Conservation (phyloP, 2,329 filamentous ascomycete species). For the Davidsoniella virescens region DNA sequence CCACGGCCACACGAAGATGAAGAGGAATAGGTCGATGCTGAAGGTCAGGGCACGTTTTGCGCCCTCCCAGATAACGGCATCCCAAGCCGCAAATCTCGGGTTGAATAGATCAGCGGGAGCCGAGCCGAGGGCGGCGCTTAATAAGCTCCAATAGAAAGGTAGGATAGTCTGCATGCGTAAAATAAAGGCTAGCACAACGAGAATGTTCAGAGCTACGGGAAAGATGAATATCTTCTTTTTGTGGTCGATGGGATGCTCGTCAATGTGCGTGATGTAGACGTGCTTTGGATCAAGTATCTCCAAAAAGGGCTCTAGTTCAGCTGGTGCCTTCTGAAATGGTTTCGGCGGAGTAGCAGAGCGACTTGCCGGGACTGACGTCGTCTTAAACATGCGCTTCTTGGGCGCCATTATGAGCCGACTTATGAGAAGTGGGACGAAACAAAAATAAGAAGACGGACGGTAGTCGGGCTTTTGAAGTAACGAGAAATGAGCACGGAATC, state of each 20-base stretch:
- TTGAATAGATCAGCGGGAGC: conserved; percentile 51
- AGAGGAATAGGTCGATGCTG: conserved; percentile 55
- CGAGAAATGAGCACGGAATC: background rate
- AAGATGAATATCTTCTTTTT: conserved; percentile 75
- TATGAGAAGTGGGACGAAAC: background rate
- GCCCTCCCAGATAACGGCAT: conserved; percentile 39
- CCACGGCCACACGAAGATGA: conserved; percentile 56
- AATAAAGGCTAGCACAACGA: conserved; percentile 45
- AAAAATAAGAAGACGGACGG: background rate
- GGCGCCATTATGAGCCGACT: conserved; percentile 6
- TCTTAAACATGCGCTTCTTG: conserved; percentile 12
- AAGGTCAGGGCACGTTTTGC: conserved; percentile 47
- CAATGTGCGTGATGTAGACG: conserved; percentile 75
- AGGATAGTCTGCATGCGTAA: conserved; percentile 53
- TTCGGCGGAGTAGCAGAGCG: conserved; percentile 28
- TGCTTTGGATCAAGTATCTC: conserved; percentile 47
- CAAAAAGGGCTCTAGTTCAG: conserved; percentile 49
- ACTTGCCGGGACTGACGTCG: background rate
- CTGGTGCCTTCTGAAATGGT: conserved; percentile 53
- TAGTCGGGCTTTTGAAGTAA: background rate
- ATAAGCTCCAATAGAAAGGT: conserved; percentile 56
- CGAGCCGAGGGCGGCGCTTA: conserved; percentile 48
- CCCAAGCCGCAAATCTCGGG: conserved; percentile 37
- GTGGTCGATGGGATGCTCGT: conserved; percentile 49
- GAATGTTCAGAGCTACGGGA: conserved; percentile 59